Base-by-base conservation (phyloP, 2,329 filamentous ascomycete genomes). In the Fusarium haematococcum region DNA sequence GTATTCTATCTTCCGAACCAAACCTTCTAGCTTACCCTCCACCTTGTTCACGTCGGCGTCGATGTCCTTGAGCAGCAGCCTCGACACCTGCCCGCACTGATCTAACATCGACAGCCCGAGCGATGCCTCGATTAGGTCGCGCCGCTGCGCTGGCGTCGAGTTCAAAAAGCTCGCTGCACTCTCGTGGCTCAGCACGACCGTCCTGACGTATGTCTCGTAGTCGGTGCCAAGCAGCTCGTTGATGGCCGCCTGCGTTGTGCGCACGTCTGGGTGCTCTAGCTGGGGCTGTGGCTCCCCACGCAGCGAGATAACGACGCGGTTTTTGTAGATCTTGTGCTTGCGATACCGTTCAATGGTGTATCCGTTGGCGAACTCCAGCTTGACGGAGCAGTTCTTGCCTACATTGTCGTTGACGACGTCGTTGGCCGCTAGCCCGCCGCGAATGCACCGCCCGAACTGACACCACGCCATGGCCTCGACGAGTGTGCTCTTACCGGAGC, bases 401-500 rank as follows among this genome's bases (percentile, higher is more conserved):
- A 63, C 33, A 7, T 13, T 25, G 4, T 78, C 76, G 13, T 78
- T 78, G 60, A 75, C 41, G 18, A 78, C 70, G 9, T 71, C 74
- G 5, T 75, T 63, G 23, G 14, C 68, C 3, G 30, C 33, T 9
- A 78, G 4, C 11, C 70, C 74, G 20, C 32, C 45, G 18, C 74
- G 72, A 23, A 78, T 45, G 3, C 71, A 77, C 1, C 9, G 52
- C 6, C 75, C 73, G 4, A 77, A 77, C 52, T 75, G 66, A 9
- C 67, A 76, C 75, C 73, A 77, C 2, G 64, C 57, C 6, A 76
- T 65, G 18, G 75, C 75, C 23, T 77, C 66, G 2, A 75, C 27
- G 0, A 77, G 23, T 0, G 68, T 77, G 41, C 75, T 77, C 35
- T 77, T 77, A 7, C 75, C 71, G 6, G 75, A 77, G 13, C 75